phyloP scores from a whole-genome alignment of 345 rosid genomes.

The Pistacia vera region DNA sequence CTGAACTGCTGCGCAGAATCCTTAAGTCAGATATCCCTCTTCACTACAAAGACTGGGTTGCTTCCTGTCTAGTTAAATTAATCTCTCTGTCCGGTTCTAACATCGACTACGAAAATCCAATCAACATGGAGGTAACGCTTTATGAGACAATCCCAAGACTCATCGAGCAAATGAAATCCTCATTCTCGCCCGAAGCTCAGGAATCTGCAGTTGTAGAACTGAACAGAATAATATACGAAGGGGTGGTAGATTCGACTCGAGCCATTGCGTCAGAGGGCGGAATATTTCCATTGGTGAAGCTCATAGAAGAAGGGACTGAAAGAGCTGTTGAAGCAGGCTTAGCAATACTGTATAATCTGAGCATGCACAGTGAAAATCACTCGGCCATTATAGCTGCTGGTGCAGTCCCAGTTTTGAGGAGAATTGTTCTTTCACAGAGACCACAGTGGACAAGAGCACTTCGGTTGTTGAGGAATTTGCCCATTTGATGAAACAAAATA shows the following conservation, averaged over 20 bases:
- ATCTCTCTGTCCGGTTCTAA: slow-evolving; percentile 38
- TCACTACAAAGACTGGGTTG: slow-evolving; percentile 73
- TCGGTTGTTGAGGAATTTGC: slow-evolving; percentile 64
- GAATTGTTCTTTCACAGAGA: slow-evolving; percentile 64
- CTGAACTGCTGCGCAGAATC: slow-evolving; percentile 42
- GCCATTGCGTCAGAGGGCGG: slow-evolving; percentile 66
- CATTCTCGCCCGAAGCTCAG: slow-evolving; percentile 51
- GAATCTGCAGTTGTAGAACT: slow-evolving; percentile 85
- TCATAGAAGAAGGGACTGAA: slow-evolving; percentile 63
- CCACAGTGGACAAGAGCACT: slow-evolving; percentile 81
- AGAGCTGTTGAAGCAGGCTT: slow-evolving; percentile 68
- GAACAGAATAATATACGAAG: slow-evolving; percentile 69
- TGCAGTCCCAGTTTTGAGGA: slow-evolving; percentile 71
- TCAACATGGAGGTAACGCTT: slow-evolving; percentile 69
- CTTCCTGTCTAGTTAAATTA: slow-evolving; percentile 76
- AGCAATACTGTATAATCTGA: slow-evolving; percentile 65
- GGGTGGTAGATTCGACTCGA: slow-evolving; percentile 56
- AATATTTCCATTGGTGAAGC: slow-evolving; percentile 66
- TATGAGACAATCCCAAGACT: slow-evolving; percentile 81
- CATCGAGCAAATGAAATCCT: slow-evolving; percentile 58
- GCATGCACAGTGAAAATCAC: slow-evolving; percentile 89
- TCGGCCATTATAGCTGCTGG: slow-evolving; percentile 68
- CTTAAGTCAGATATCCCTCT: slow-evolving; percentile 58
- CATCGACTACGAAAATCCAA: slow-evolving; percentile 42
- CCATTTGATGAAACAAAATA: slow-evolving; percentile 33